Evolutionary conservation across 345 rosid genomes (phyloP).

Genomic region (Diplotaxis tenuifolia): DNA sequence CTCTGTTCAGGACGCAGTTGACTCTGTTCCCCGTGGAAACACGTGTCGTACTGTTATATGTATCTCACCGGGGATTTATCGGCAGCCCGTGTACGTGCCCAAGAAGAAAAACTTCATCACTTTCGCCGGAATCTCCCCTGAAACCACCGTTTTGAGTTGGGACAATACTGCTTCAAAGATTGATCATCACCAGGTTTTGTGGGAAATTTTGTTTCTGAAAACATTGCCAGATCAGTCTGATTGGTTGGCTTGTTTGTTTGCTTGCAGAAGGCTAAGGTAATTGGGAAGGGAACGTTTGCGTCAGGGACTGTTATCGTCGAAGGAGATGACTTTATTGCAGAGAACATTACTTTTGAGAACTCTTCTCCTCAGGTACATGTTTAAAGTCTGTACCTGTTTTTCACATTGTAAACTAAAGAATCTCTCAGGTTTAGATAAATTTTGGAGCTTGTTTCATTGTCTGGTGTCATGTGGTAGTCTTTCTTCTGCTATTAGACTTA

Average conservation of each 20-base stretch:
- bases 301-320: conserved; percentile 89
- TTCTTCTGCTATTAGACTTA: neutral
- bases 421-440: neutral
- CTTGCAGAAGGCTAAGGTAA: conserved; percentile 55
- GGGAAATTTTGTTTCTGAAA: neutral
- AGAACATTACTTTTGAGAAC: conserved; percentile 94
- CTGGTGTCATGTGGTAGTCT: too few relatives aligned
- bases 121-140: conserved; percentile 72
- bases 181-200: conserved; percentile 79
- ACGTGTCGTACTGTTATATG: conserved; percentile 68
- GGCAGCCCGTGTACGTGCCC: conserved; percentile 80
- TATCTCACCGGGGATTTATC: conserved; percentile 69
- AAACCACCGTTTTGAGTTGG: conserved; percentile 75
- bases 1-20: conserved; percentile 88
- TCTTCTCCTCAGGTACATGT: conserved; percentile 33
- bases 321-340: conserved; percentile 95
- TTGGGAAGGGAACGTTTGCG: conserved; percentile 92
- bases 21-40: conserved; percentile 73
- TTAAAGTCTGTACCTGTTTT: neutral
- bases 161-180: conserved; percentile 77
- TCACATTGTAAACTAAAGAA: neutral
- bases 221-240: neutral
- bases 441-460: neutral
- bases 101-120: conserved; percentile 90
- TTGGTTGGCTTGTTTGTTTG: neutral